Percentiles rank a stretch among this genome's conserved stretches.
phyloP scores from a whole-genome alignment of 208 protist species.

The Porcisia hertigi region DNA sequence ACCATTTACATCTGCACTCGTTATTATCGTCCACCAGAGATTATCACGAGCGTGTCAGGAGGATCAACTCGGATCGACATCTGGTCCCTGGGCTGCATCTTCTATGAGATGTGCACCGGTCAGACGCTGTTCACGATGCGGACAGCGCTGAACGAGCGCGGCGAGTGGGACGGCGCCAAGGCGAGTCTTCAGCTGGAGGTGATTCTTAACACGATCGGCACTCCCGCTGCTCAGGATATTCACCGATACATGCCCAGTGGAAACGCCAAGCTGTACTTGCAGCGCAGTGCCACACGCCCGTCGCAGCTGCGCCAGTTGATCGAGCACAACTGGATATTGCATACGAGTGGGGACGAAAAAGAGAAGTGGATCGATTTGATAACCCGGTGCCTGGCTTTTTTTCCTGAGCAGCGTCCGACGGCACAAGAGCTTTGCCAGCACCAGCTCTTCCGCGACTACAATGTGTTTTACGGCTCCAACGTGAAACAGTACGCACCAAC shows the following conservation, averaged over 20 bases:
- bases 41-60: conserved; percentile 81
- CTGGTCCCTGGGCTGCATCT: conserved; percentile 95
- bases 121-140: conserved; percentile 92
- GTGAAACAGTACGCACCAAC: conserved; percentile 52
- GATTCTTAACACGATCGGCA: conserved; percentile 80
- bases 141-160: conserved; percentile 68
- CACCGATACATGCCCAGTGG: conserved; percentile 69
- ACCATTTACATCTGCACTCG: conserved; percentile 95
- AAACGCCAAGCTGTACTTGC: conserved; percentile 82
- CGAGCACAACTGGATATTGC: conserved; percentile 55
- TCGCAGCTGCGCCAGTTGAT: conserved; percentile 60
- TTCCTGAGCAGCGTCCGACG: conserved; percentile 78
- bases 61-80: conserved; percentile 89
- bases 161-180: conserved; percentile 76
- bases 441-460: conserved; percentile 64
- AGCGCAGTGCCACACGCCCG: conserved; percentile 54
- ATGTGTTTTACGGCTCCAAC: conserved; percentile 74
- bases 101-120: conserved; percentile 93
- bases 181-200: conserved; percentile 84
- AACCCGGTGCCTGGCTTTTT: conserved; percentile 74
- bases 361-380: conserved; percentile 81
- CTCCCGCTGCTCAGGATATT: conserved; percentile 65
- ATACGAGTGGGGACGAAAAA: conserved; percentile 36
- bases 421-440: conserved; percentile 72
- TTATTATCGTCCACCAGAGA: conserved; percentile 96